These are phyloP conservation scores for Cokeromyces recurvatus DNA, from an alignment of 371 early-diverging fungal species.

Conservation along the genomic window DNA sequence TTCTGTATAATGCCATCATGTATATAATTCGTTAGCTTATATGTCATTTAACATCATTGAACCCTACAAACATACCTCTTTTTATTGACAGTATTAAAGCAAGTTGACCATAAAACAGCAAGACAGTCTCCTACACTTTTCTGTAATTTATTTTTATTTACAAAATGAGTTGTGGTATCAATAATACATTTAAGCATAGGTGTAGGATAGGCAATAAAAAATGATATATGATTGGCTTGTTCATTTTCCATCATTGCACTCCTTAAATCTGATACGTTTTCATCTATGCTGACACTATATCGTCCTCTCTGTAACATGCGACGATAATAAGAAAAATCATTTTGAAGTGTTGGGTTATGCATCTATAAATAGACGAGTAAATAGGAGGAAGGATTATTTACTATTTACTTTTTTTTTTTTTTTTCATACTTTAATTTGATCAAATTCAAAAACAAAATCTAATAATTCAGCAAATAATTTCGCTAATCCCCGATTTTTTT, in stretches of 20 bases:
- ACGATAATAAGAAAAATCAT: conserved; percentile 95
- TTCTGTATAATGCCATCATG: no score
- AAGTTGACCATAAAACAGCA: conserved; percentile 63
- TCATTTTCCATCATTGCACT: conserved; percentile 78
- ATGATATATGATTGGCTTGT: conserved; percentile 86
- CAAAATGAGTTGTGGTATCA: conserved; percentile 63
- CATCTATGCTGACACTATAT: conserved; percentile 12
- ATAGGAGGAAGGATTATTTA: no score
- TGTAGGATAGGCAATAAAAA: conserved; percentile 92
- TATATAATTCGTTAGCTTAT: no score
- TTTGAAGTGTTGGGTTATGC: conserved; percentile 88
- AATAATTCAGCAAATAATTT: conserved; percentile 77
- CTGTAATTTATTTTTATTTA: conserved; percentile 42
- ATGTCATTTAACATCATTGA: neutral
- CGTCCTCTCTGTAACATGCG: conserved; percentile 78
- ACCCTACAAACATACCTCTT: conserved; percentile 31
- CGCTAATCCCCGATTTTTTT: conserved; percentile 73
- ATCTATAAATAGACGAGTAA: conserved; percentile 55
- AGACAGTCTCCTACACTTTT: conserved; percentile 60
- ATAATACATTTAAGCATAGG: conserved; percentile 88
- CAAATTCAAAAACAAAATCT: conserved; percentile 85
- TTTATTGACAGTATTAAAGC: conserved; percentile 65
- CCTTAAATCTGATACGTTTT: conserved; percentile 41
- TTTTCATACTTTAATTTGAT: conserved; percentile 24
- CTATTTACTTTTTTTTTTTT: neutral